Evolutionary conservation across 2,329 filamentous ascomycete species (phyloP).

Genomic region (Aspergillus melleus): DNA sequence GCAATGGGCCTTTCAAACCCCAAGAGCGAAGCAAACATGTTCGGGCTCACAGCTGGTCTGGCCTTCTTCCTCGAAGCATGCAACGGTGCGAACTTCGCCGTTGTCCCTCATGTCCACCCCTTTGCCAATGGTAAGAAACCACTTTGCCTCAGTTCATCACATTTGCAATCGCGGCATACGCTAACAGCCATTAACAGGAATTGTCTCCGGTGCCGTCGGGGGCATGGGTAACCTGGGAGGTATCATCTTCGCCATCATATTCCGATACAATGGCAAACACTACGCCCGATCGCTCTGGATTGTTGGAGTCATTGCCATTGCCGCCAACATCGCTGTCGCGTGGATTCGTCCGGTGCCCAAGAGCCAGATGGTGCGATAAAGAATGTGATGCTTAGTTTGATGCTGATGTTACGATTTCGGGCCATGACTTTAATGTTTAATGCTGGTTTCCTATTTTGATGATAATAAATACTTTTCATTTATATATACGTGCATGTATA

Average conservation of each 20-base stretch:
- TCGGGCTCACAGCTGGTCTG: conserved; percentile 74
- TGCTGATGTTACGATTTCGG: background rate
- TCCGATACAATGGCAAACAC: conserved; percentile 68
- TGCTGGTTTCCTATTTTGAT: background rate
- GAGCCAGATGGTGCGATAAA: conserved; percentile 42
- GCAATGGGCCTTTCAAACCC: conserved; percentile 66
- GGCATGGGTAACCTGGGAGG: conserved; percentile 82
- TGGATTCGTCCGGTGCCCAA: conserved; percentile 63
- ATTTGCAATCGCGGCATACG: background rate
- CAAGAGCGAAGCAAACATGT: conserved; percentile 63
- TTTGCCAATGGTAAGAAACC: conserved; percentile 67
- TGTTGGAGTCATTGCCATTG: conserved; percentile 74
- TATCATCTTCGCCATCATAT: conserved; percentile 79
- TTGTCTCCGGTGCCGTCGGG: conserved; percentile 75
- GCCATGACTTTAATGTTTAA: background rate
- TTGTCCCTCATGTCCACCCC: conserved; percentile 84
- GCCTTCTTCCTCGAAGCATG: conserved; percentile 81
- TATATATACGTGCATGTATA: background rate
- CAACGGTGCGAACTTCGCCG: conserved; percentile 82
- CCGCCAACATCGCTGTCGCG: conserved; percentile 63
- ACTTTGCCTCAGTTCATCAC: conserved; percentile 4
- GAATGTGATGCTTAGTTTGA: background rate
- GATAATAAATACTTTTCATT: background rate
- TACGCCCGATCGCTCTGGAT: conserved; percentile 77
- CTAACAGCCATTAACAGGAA: conserved; percentile 33